Conservation (phyloP, 495 filamentous ascomycete species). For the Tuber indicum region DNA sequence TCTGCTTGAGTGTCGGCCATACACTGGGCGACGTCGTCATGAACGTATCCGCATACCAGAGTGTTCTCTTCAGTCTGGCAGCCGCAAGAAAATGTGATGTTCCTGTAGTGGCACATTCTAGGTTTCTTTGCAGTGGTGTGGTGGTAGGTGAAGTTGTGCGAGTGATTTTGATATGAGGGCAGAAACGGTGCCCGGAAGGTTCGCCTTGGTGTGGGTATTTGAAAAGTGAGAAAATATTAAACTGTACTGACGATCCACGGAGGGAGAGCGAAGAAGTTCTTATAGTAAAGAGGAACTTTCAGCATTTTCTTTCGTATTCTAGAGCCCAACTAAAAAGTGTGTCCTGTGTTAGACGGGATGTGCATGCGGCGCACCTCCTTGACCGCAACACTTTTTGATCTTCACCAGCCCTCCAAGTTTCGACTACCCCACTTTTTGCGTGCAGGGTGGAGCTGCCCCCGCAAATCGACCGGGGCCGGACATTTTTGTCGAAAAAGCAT, state of each 20-base stretch:
- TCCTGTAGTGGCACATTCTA: constrained; percentile 34
- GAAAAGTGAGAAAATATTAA: background rate
- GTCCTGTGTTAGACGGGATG: background rate
- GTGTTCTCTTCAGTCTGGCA: constrained; percentile 31
- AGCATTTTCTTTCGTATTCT: background rate
- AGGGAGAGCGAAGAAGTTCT: background rate
- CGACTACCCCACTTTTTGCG: background rate
- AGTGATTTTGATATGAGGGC: background rate
- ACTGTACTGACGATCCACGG: background rate
- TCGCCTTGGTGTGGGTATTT: background rate
- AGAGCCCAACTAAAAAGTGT: background rate
- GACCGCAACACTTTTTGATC: background rate
- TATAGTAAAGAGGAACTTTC: background rate
- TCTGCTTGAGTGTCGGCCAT: constrained; percentile 27
- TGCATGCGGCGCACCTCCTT: background rate
- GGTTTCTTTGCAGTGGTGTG: background rate
- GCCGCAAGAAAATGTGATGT: constrained; percentile 30
- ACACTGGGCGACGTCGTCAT: constrained; percentile 34
- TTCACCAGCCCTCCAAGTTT: background rate
- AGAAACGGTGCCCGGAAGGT: background rate
- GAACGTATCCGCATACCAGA: constrained; percentile 27
- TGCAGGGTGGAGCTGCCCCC: background rate
- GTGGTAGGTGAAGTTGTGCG: background rate
- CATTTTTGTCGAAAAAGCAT: background rate
- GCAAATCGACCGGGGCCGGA: background rate